Conservation (phyloP, 2,329 filamentous ascomycete genomes). For the Arthrobotrys sphaeroides region DNA sequence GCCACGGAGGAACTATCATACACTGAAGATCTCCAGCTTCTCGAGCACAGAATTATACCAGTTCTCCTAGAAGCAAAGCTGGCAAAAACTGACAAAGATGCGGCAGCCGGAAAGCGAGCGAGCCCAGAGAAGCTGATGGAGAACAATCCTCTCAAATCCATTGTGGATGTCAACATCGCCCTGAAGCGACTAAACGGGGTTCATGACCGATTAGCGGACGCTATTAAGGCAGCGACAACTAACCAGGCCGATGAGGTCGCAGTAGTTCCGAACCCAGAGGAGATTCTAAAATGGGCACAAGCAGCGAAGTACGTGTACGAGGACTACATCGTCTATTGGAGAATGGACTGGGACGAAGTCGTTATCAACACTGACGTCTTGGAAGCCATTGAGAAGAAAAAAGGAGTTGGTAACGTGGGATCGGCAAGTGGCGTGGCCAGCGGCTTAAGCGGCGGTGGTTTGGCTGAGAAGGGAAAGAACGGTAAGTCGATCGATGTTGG, state of each 20-base stretch:
- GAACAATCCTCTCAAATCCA: constrained; percentile 77
- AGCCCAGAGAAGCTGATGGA: constrained; percentile 48
- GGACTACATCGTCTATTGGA: constrained; percentile 87
- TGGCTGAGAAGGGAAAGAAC: constrained; percentile 16
- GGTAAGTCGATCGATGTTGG: constrained; percentile 94
- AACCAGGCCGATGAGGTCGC: constrained; percentile 2
- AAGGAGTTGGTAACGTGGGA: constrained; percentile 32
- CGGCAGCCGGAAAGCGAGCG: constrained; percentile 50
- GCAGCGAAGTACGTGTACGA: constrained; percentile 80
- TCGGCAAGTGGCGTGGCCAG: constrained; percentile 13
- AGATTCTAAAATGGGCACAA: constrained; percentile 82
- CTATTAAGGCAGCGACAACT: constrained; percentile 33
- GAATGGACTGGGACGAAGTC: constrained; percentile 91
- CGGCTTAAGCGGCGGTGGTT: constrained; percentile 11
- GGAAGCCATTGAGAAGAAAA: constrained; percentile 53
- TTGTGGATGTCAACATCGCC: constrained; percentile 91
- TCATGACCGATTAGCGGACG: constrained; percentile 81
- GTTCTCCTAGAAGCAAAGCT: constrained; percentile 83
- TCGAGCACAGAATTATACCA: constrained; percentile 94
- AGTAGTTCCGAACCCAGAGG: constrained; percentile 67
- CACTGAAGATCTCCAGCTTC: constrained; percentile 85
- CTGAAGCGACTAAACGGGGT: constrained; percentile 83
- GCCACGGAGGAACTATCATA: constrained; percentile 86
- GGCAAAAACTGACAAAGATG: constrained; percentile 70
- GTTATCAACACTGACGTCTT: constrained; percentile 79